Evolutionary conservation across 495 filamentous ascomycete species (phyloP), one percentile per base, ranked within the genome.

Genomic region (Diplogelasinospora grovesii): DNA sequence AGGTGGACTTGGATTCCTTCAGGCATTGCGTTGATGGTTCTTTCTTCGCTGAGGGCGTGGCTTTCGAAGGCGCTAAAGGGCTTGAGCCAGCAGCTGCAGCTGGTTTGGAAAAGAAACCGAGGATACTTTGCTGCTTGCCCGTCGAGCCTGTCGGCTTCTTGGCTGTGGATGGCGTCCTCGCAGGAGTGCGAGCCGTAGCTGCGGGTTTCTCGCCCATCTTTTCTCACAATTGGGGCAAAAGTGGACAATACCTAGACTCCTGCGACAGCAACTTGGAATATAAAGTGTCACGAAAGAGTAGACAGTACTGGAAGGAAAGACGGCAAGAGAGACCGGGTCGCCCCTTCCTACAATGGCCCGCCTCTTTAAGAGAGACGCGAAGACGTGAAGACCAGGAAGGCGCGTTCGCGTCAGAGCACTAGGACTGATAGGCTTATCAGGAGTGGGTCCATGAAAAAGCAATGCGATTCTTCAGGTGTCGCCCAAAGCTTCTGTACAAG

Each of bases 101-200:
- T 8, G 75, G 75, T 52, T 83, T 90, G 41, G 82, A 71, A 50
- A 95, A 94, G 70, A 95, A 95, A 24, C 86, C 84, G 3, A 89
- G 69, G 36, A 95, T 92, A 48, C 81, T 86, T 63, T 90, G 83
- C 53, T 78, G 83, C 54, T 83, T 87, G 65, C 75, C 53, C 18
- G 59, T 60, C 20, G 68, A 65, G 56, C 56, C 29, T 52, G 45
- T 35, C 56, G 54, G 32, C 43, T 66, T 70, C 52, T 56, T 69
- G 38, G 59, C 59, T 36, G 53, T 43, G 20, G 65, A 60, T 18
- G 65, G 57, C 20, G 66, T 60, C 41, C 50, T 66, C 27, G 69
- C 66, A 5, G 69, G 66, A 1, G 66, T 71, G 37, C 59, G 58
- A 36, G 56, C 55, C 21, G 46, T 30, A 13, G 46, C 18, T 15